Evolutionary conservation across 2,329 filamentous ascomycete species (phyloP), one percentile per base, ranked within the genome.

Genomic region (Pseudocercospora eumusae): DNA sequence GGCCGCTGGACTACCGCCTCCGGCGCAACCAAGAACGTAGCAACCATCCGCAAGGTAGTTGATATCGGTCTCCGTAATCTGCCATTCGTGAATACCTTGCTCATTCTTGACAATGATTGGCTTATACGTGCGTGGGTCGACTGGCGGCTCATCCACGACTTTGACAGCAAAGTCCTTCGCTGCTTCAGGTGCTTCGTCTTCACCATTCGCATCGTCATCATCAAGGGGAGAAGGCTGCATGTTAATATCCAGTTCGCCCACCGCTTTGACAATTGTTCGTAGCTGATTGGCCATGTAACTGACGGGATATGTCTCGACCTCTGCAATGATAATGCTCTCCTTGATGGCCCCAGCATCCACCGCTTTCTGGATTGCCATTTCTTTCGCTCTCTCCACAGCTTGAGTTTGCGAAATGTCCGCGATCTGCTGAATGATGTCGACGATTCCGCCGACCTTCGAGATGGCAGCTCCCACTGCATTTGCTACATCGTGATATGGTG

Each of bases 381-480:
- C 33, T 4, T 75, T 73, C 13, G 75, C 76, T 21, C 76, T 74
- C 2, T 81, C 73, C 0, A 80, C 73, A 0, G 71, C 70, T 58
- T 77, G 74, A 28, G 77, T 74, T 2, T 75, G 69, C 1, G 75
- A 75, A 3, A 75, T 76, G 21, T 78, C 76, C 15, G 79, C 67
- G 9, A 81, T 79, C 63, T 65, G 68, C 42, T 82, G 77, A n/a
- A 85, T 80, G 1, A 80, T 73, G 59, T 86, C 83, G 1, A 85
- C 74, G 9, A 80, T 79, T 0, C 82, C 83, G 2, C 80, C 80
- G 0, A 85, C 80, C 57, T 83, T 83, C 2, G 82, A 82, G 31
- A 85, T 84, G 0, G 85, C 85, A 0, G 85, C 84, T 5, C 85
- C 85, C 2, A 87, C 82, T 0, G 85, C 84, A 70, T 87, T 87